These are phyloP conservation scores for Solanum lignicaule DNA, from an alignment of 257 asterid genomes.

Conservation along the genomic window DNA sequence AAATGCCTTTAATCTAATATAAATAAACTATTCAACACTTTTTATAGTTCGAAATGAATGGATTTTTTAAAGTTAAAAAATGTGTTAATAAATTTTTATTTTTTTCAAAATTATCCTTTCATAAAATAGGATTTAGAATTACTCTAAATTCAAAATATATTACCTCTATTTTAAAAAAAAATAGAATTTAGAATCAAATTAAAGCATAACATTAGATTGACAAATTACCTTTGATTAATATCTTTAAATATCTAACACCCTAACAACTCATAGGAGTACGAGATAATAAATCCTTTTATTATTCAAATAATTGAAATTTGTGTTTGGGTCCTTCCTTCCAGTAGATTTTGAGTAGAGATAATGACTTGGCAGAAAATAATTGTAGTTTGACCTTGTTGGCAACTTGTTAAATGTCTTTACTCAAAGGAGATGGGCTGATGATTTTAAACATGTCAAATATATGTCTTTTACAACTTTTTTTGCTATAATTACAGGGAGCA, in stretches of 20 bases:
- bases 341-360: not conserved
- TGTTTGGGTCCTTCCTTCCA: not conserved
- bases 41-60: no score
- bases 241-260: not conserved
- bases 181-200: no score
- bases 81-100: no score
- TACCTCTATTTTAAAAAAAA: not conserved
- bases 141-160: not conserved
- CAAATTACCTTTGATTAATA: not conserved
- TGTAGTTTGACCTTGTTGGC: not conserved
- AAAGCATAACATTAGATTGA: not conserved
- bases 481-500: not conserved
- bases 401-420: not conserved
- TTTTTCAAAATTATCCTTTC: not conserved
- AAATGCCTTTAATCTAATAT: not conserved
- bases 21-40: not conserved
- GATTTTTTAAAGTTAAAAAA: no score
- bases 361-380: not conserved
- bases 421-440: not conserved
- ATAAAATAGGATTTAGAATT: not conserved
- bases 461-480: not conserved
- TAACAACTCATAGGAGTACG: not conserved
- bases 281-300: not conserved
- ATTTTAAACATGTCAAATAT: not conserved
- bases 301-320: not conserved